These are phyloP conservation scores for Vitis riparia DNA, from an alignment of 164 flowering plant genomes.

Conservation along the genomic window DNA sequence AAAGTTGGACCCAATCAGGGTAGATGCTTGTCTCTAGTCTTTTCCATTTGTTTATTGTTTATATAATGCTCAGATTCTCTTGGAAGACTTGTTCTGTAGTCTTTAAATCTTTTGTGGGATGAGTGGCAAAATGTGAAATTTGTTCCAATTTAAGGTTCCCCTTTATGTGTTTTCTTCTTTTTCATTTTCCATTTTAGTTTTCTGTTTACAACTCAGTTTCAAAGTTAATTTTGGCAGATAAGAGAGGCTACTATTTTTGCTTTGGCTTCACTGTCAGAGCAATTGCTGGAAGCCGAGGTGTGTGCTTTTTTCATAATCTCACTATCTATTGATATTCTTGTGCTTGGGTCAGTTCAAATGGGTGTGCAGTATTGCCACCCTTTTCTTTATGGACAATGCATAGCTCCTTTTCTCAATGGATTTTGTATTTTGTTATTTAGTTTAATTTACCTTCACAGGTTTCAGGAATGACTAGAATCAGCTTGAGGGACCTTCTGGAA, in stretches of 20 bases:
- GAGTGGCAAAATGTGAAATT: too few relatives aligned
- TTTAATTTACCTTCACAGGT: conserved; percentile 35
- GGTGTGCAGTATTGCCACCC: neutral
- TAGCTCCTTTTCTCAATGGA: too few relatives aligned
- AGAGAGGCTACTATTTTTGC: conserved; percentile 84
- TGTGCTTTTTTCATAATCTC: conserved; percentile 7
- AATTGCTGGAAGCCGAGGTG: conserved; percentile 75
- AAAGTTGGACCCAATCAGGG: too few relatives aligned
- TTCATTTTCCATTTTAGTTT: conserved; percentile 2
- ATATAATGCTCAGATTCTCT: too few relatives aligned
- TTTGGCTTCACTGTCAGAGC: conserved; percentile 77
- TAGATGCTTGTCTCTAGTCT: too few relatives aligned
- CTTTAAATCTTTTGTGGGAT: too few relatives aligned
- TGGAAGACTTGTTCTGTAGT: too few relatives aligned
- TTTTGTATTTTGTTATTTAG: neutral
- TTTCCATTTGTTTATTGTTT: too few relatives aligned
- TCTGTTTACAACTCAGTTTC: neutral
- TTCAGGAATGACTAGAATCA: conserved; percentile 34
- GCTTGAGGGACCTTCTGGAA: conserved; percentile 48
- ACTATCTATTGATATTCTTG: neutral
- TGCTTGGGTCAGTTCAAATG: neutral
- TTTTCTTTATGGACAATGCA: neutral
- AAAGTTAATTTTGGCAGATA: conserved; percentile 43
- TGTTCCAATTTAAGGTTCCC: too few relatives aligned
- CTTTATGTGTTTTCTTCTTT: neutral